phyloP scores from a whole-genome alignment of 768 basidiomycete species.

The Trametes villosa region DNA sequence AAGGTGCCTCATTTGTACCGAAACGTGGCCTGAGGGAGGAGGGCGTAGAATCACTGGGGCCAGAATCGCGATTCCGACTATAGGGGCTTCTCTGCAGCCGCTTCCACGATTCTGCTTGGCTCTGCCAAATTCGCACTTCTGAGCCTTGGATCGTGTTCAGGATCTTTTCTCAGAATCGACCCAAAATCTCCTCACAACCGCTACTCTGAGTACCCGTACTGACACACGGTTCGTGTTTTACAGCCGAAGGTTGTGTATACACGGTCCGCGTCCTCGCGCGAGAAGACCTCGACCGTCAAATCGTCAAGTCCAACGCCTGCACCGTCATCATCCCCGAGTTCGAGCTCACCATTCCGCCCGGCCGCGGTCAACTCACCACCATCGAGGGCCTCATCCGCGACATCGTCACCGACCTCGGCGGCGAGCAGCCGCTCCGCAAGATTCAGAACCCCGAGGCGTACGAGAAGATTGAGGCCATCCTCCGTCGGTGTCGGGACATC shows the following conservation, averaged over 20 bases:
- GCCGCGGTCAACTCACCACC: slow-evolving; percentile 93
- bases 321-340: slow-evolving; percentile 86
- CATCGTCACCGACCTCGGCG: slow-evolving; percentile 75
- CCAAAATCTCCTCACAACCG: too few relatives aligned
- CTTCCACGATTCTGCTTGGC: too few relatives aligned
- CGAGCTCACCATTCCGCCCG: slow-evolving; percentile 87
- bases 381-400: slow-evolving; percentile 91
- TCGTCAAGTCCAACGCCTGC: slow-evolving; percentile 87
- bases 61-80: too few relatives aligned
- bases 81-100: too few relatives aligned
- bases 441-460: slow-evolving; percentile 77
- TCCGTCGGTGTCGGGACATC: slow-evolving; percentile 67
- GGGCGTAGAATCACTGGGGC: too few relatives aligned
- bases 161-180: too few relatives aligned
- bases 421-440: slow-evolving; percentile 82
- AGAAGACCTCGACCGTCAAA: slow-evolving; percentile 86
- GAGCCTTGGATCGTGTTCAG: too few relatives aligned
- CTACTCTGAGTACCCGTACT: too few relatives aligned
- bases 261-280: slow-evolving; percentile 76
- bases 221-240: neutral
- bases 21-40: too few relatives aligned
- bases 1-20: too few relatives aligned
- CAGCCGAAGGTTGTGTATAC: slow-evolving; percentile 85
- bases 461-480: slow-evolving; percentile 72
- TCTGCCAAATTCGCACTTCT: too few relatives aligned